Conservation (phyloP, 768 basidiomycete genomes). For the Exidia glandulosa region DNA sequence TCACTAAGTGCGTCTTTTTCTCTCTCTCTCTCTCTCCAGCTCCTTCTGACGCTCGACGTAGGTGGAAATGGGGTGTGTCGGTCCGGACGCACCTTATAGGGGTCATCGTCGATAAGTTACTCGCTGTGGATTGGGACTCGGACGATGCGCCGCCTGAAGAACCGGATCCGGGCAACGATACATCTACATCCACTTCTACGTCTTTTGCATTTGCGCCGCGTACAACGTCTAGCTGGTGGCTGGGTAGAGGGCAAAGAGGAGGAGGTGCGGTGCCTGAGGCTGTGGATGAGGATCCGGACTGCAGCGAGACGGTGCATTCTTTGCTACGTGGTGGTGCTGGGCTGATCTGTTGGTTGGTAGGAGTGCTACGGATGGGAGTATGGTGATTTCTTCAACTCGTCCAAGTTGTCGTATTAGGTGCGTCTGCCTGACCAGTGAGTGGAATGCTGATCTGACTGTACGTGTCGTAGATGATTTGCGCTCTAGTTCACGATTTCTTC, state of each 20-base stretch:
- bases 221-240: background rate
- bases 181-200: no score
- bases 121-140: slow-evolving; percentile 37
- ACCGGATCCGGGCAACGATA: background rate
- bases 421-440: no score
- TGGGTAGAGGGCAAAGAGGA: background rate
- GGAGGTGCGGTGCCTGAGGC: background rate
- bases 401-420: no score
- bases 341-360: background rate
- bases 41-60: background rate
- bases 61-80: slow-evolving; percentile 46
- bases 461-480: no score
- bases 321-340: background rate
- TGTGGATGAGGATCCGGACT: background rate
- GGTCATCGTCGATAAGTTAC: slow-evolving; percentile 40
- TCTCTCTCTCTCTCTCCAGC: background rate
- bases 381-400: no score
- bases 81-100: slow-evolving; percentile 45
- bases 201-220: no score
- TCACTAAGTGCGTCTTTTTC: slow-evolving; percentile 25
- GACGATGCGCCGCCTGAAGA: slow-evolving; percentile 13
- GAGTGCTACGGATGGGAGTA: no score
- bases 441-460: no score
- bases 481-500: no score
- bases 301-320: background rate